These are phyloP conservation scores for Phoma sp. DNA, from an alignment of 2,329 filamentous ascomycete genomes.

Conservation along the genomic window DNA sequence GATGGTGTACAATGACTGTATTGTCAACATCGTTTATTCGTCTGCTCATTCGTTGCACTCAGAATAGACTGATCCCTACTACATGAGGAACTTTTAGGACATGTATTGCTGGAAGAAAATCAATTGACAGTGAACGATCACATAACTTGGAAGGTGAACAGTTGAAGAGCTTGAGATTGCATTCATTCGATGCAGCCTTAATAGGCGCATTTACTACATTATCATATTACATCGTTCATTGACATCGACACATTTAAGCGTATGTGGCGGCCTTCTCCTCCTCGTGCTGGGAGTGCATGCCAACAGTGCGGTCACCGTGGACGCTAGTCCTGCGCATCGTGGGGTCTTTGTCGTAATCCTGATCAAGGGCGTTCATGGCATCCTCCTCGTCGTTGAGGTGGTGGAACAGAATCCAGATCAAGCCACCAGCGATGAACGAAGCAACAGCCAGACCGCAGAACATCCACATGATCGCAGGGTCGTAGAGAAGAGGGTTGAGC, in stretches of 20 bases:
- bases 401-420: conserved; percentile 49
- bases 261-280: conserved; percentile 7
- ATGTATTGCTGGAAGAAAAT: too few relatives aligned
- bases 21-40: too few relatives aligned
- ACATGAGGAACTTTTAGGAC: too few relatives aligned
- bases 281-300: conserved; percentile 8
- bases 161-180: neutral
- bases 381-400: conserved; percentile 48
- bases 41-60: too few relatives aligned
- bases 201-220: conserved; percentile 9
- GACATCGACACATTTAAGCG: conserved; percentile 2
- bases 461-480: conserved; percentile 73
- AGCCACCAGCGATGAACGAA: conserved; percentile 39
- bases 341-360: conserved; percentile 42
- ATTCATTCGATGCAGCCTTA: conserved; percentile 9
- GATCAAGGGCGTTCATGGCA: conserved; percentile 46
- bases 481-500: conserved; percentile 64
- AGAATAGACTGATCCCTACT: too few relatives aligned
- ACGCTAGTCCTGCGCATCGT: conserved; percentile 36
- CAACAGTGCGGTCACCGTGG: conserved; percentile 10
- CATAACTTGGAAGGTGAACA: neutral
- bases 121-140: neutral
- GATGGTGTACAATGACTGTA: too few relatives aligned
- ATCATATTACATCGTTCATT: conserved; percentile 15
- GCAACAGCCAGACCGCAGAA: conserved; percentile 43